Conservation (phyloP, 2,329 filamentous ascomycete species). For the Elsinoe perseae region DNA sequence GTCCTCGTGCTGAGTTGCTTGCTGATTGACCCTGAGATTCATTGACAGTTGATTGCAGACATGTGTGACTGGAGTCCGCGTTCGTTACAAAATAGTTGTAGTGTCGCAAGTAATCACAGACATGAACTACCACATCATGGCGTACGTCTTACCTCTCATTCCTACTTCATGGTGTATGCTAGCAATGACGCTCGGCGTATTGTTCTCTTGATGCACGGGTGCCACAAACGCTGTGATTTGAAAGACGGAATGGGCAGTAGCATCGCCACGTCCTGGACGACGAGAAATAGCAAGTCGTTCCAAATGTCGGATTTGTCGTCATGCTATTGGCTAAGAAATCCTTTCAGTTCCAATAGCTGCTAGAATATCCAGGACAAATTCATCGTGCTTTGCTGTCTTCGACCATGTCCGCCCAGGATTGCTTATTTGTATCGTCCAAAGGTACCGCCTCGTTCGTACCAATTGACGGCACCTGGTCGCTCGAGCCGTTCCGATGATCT, state of each 20-base stretch:
- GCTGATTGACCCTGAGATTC: too few species aligned
- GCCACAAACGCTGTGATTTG: neutral
- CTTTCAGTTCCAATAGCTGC: neutral
- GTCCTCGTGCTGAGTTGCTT: too few species aligned
- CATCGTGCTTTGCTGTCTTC: conserved; percentile 15
- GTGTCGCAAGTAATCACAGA: neutral
- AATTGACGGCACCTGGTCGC: too few species aligned
- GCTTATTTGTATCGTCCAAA: conserved; percentile 12
- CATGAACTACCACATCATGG: neutral
- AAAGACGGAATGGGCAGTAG: neutral
- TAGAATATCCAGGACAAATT: neutral
- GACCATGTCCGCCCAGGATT: conserved; percentile 21
- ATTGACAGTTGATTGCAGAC: too few species aligned
- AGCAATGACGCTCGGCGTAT: neutral
- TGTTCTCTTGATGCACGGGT: neutral
- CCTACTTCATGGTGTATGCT: neutral
- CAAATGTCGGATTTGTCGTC: too few species aligned
- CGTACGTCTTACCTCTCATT: neutral
- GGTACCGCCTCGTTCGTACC: neutral
- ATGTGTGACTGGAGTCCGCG: too few species aligned
- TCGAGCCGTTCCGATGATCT: too few species aligned
- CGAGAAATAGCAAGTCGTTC: too few species aligned
- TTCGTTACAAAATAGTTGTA: too few species aligned
- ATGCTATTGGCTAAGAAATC: too few species aligned
- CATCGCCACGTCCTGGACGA: neutral